phyloP scores from a whole-genome alignment of 805 yeast genomes.

The Yarrowia osloensis region DNA sequence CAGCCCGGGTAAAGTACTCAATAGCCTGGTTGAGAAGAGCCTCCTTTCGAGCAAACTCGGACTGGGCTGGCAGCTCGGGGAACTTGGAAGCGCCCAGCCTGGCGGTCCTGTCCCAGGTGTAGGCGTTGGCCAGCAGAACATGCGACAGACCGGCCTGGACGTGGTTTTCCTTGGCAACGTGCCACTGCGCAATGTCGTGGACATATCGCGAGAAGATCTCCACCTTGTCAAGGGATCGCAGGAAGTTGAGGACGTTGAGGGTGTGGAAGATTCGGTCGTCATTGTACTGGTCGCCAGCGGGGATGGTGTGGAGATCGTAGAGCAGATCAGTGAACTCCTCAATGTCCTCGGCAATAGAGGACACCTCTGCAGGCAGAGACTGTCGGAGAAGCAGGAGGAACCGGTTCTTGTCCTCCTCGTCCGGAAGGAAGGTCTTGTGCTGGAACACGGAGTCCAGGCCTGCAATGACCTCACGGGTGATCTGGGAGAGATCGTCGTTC shows the following conservation, averaged over 20 bases:
- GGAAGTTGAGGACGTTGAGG: slow-evolving; percentile 71
- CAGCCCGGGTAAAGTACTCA: slow-evolving; percentile 65
- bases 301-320: slow-evolving; percentile 70
- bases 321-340: slow-evolving; percentile 62
- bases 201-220: slow-evolving; percentile 79
- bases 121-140: slow-evolving; percentile 74
- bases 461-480: slow-evolving; percentile 62
- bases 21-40: slow-evolving; percentile 70
- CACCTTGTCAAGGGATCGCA: slow-evolving; percentile 75
- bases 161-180: slow-evolving; percentile 58
- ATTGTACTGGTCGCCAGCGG: slow-evolving; percentile 79
- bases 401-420: slow-evolving; percentile 53
- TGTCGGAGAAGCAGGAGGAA: slow-evolving; percentile 55
- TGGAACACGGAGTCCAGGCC: slow-evolving; percentile 68
- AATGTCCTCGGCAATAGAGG: slow-evolving; percentile 48
- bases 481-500: slow-evolving; percentile 57
- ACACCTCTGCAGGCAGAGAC: slow-evolving; percentile 64
- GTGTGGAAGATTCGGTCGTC: slow-evolving; percentile 83
- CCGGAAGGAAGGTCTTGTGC: slow-evolving; percentile 59
- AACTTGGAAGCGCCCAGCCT: slow-evolving; percentile 56
- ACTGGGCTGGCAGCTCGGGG: slow-evolving; percentile 78
- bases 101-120: slow-evolving; percentile 59
- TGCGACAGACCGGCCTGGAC: slow-evolving; percentile 84
- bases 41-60: slow-evolving; percentile 80
- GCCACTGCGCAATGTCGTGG: slow-evolving; percentile 68